Evolutionary conservation across 139 green algal species (phyloP).

Genomic region (Diplosphaera chodatii): DNA sequence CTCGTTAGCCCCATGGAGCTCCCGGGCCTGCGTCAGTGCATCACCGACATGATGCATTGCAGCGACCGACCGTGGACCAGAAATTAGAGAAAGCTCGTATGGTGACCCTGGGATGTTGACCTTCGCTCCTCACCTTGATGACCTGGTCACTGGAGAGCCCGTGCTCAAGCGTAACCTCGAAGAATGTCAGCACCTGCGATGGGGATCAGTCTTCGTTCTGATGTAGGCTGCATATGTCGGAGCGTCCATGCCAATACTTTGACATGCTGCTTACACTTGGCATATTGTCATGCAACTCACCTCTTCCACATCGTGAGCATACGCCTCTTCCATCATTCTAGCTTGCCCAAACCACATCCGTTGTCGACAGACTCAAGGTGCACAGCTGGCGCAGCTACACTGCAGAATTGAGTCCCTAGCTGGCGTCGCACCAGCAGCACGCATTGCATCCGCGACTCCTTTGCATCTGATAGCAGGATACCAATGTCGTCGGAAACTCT

Average conservation of each 20-base stretch:
- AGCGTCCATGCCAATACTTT: too few species aligned
- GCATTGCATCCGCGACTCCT: too few species aligned
- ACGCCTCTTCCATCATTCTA: slow-evolving; percentile 12
- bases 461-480: too few species aligned
- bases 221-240: too few species aligned
- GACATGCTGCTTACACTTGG: neutral
- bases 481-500: too few species aligned
- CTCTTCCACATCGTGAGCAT: slow-evolving; percentile 6
- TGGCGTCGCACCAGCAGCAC: too few species aligned
- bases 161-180: slow-evolving; percentile 25
- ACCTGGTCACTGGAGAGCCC: slow-evolving; percentile 52
- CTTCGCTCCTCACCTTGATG: slow-evolving; percentile 13
- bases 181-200: slow-evolving; percentile 52
- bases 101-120: neutral
- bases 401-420: too few species aligned
- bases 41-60: too few species aligned
- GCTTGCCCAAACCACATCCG: neutral
- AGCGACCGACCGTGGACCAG: too few species aligned
- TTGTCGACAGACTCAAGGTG: neutral
- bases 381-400: too few species aligned
- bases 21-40: slow-evolving; percentile 23
- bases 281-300: neutral
- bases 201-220: neutral
- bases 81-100: too few species aligned
- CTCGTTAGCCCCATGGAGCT: slow-evolving; percentile 70